Conservation (phyloP, 345 rosid species). For the Rhodamnia rubescens region DNA sequence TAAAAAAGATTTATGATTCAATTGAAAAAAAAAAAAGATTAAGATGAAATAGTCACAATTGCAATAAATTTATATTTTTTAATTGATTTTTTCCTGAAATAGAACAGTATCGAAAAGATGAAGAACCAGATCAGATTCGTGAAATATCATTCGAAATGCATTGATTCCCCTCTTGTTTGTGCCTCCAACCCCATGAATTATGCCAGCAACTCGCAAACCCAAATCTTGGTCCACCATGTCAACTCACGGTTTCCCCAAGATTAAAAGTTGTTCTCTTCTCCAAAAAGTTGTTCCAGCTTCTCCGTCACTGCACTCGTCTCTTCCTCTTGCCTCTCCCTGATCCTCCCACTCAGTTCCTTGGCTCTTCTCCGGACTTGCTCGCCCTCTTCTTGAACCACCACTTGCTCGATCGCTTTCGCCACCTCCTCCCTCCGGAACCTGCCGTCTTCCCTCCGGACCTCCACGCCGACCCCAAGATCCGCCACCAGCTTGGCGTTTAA, state of each 20-base stretch:
- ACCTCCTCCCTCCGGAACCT: slow-evolving; percentile 3
- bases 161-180: neutral
- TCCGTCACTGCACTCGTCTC: slow-evolving; percentile 11
- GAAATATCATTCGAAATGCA: neutral
- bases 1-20: too few relatives aligned
- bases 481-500: slow-evolving; percentile 14
- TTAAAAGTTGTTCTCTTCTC: neutral
- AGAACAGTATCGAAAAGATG: neutral
- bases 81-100: neutral
- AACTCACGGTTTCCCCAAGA: neutral
- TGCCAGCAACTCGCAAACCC: neutral
- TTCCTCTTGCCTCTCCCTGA: slow-evolving; percentile 10
- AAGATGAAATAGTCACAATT: too few relatives aligned
- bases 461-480: slow-evolving; percentile 17
- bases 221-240: neutral
- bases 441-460: slow-evolving; percentile 10
- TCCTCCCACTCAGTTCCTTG: slow-evolving; percentile 11
- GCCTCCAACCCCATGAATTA: neutral
- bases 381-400: slow-evolving; percentile 5
- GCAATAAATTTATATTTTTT: too few relatives aligned
- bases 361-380: slow-evolving; percentile 2
- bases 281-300: slow-evolving; percentile 6
- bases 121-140: neutral
- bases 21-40: too few relatives aligned
- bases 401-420: slow-evolving; percentile 6